phyloP scores from a whole-genome alignment of 257 asterid species.

The Capsicum rhomboideum region DNA sequence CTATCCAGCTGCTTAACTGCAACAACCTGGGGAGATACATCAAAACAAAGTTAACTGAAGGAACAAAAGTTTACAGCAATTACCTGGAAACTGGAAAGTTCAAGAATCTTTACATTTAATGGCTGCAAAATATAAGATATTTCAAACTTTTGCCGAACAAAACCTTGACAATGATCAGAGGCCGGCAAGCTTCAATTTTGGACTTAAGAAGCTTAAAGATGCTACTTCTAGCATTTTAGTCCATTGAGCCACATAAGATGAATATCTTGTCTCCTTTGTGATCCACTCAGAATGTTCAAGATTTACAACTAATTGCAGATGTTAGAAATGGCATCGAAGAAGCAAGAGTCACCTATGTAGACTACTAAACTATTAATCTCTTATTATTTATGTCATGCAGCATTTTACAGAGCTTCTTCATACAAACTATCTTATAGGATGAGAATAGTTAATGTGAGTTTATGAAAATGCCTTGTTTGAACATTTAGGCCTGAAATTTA shows the following conservation, averaged over 20 bases:
- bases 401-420: neutral
- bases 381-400: neutral
- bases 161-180: neutral
- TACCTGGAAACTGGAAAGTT: neutral
- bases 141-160: neutral
- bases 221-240: neutral
- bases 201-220: neutral
- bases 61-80: neutral
- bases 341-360: neutral
- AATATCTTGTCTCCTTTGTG: neutral
- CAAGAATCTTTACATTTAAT: neutral
- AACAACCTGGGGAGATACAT: conserved; percentile 47
- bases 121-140: neutral
- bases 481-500: neutral
- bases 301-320: neutral
- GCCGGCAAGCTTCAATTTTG: neutral
- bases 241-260: neutral
- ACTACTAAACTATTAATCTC: neutral
- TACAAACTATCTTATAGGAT: neutral
- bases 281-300: neutral
- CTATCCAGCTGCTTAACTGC: conserved; percentile 98
- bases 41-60: neutral
- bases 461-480: neutral
- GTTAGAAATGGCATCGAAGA: neutral
- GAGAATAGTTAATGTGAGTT: neutral